A percentile compares a stretch with the other conserved stretches of the same genome.
phyloP scores from a whole-genome alignment of 2,329 filamentous ascomycete species.

The Colletotrichum trifolii region DNA sequence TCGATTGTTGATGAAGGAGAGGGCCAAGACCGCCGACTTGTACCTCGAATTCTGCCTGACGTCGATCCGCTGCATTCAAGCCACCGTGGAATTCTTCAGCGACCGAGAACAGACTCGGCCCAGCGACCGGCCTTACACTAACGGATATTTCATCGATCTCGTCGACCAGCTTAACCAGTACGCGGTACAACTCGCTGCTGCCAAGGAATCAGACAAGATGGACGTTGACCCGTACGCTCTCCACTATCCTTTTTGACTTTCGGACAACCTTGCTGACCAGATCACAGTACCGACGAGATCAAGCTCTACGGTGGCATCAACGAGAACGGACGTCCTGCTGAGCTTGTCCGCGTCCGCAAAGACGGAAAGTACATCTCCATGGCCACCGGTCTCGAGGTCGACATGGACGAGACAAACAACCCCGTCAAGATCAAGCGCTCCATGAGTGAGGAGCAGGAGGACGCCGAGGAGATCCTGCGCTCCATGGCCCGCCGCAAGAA shows the following conservation, averaged over 20 bases:
- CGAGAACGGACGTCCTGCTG: constrained; percentile 83
- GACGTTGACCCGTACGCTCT: constrained; percentile 67
- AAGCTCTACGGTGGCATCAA: constrained; percentile 84
- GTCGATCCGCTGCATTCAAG: constrained; percentile 89
- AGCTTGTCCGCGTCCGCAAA: constrained; percentile 85
- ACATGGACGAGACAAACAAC: constrained; percentile 60
- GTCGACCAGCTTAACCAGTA: constrained; percentile 93
- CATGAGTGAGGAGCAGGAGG: constrained; percentile 75
- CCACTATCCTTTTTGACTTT: constrained; percentile 18
- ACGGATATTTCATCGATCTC: constrained; percentile 96
- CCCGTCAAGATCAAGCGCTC: constrained; percentile 72
- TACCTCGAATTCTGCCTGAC: constrained; percentile 92
- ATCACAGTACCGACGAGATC: constrained; percentile 71
- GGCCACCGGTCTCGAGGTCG: constrained; percentile 74
- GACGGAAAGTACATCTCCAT: constrained; percentile 84
- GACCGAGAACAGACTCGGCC: constrained; percentile 88
- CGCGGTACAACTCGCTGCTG: constrained; percentile 83
- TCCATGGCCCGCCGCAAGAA: constrained; percentile 98
- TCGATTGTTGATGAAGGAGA: constrained; percentile 82
- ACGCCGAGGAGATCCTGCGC: constrained; percentile 84
- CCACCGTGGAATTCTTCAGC: constrained; percentile 85
- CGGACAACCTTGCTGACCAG: constrained; percentile 13
- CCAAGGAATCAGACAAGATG: constrained; percentile 74
- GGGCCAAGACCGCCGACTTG: constrained; percentile 74
- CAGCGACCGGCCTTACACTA: constrained; percentile 90